Conservation (phyloP, 2,329 filamentous ascomycete genomes). For the Clarireedia hainanense region DNA sequence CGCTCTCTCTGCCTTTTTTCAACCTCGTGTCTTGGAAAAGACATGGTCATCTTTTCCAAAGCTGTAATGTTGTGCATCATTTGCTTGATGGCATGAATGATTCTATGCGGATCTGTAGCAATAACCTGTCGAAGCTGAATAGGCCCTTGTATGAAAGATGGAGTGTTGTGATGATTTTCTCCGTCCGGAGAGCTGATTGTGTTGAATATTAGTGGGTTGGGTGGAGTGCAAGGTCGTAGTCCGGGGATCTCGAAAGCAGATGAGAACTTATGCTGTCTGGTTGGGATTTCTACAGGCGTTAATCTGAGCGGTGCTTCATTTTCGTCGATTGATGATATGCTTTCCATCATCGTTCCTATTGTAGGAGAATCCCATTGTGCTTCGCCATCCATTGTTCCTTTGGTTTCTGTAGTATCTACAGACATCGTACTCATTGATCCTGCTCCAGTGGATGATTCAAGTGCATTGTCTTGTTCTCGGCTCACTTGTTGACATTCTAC, state of each 20-base stretch:
- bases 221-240: neutral
- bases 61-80: constrained; percentile 2
- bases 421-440: constrained; percentile 4
- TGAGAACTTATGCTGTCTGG: neutral
- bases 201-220: neutral
- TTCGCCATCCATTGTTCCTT: neutral
- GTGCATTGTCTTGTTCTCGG: neutral
- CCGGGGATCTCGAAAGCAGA: neutral
- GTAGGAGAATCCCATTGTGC: constrained; percentile 1
- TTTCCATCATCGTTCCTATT: neutral
- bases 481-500: neutral
- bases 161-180: constrained; percentile 3
- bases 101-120: constrained; percentile 1
- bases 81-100: constrained; percentile 5
- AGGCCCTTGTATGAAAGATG: constrained; percentile 4
- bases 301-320: neutral
- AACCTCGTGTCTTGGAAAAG: neutral
- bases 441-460: neutral
- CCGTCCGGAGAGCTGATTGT: neutral
- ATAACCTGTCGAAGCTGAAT: neutral
- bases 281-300: neutral
- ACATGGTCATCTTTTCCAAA: neutral
- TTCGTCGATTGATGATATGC: neutral
- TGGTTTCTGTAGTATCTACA: neutral
- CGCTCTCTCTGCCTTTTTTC: neutral